Conservation (phyloP, 2,329 filamentous ascomycete species). For the Phoma sp. region DNA sequence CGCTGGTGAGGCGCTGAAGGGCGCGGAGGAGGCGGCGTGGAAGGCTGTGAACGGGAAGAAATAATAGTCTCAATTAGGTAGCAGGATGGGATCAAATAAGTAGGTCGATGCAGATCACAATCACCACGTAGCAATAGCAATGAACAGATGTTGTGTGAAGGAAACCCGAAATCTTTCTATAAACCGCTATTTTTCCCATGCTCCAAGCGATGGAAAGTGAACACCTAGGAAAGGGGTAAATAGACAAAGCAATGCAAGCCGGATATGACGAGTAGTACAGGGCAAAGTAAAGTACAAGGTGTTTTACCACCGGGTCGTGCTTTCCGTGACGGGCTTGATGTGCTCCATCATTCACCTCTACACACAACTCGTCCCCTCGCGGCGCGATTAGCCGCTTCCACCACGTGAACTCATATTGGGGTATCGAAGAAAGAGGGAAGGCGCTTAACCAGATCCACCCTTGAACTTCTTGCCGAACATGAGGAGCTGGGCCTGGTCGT, state of each 20-base stretch:
- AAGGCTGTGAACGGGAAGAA: constrained; percentile 42
- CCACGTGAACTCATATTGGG: constrained; percentile 46
- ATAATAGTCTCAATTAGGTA: neutral
- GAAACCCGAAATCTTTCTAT: constrained; percentile 48
- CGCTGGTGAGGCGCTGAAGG: constrained; percentile 46
- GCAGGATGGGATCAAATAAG: neutral
- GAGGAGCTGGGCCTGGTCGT: constrained; percentile 99
- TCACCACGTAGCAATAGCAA: constrained; percentile 19
- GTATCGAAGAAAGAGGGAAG: constrained; percentile 45
- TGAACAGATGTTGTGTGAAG: constrained; percentile 19
- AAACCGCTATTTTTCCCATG: constrained; percentile 48
- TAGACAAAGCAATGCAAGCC: constrained; percentile 50
- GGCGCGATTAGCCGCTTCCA: constrained; percentile 45
- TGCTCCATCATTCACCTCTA: constrained; percentile 48
- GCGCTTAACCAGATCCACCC: constrained; percentile 57
- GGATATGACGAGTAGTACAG: constrained; percentile 50
- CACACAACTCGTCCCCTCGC: constrained; percentile 39
- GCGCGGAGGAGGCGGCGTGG: constrained; percentile 47
- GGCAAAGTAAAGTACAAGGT: constrained; percentile 55
- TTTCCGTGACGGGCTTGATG: constrained; percentile 49
- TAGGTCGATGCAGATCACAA: constrained; percentile 2
- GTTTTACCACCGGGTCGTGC: constrained; percentile 50
- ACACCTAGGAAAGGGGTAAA: constrained; percentile 45
- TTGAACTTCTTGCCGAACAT: constrained; percentile 99
- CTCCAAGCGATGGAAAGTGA: constrained; percentile 46